Conservation (phyloP, 495 filamentous ascomycete species). For the Hypoxylon trugodes region DNA sequence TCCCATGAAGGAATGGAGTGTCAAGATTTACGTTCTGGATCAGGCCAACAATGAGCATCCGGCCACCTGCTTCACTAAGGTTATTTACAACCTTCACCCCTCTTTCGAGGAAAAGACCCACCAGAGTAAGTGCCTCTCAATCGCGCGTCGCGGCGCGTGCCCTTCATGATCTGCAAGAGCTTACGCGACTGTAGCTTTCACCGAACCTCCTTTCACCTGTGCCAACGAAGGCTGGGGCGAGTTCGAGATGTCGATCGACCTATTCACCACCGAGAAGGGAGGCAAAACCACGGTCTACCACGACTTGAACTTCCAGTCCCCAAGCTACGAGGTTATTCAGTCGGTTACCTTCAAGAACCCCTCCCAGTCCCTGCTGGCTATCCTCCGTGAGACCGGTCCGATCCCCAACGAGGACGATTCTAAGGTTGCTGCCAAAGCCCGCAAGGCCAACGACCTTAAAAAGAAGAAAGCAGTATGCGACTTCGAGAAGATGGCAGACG, state of each 20-base stretch:
- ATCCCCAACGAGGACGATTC: conserved; percentile 75
- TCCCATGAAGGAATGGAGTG: conserved; percentile 82
- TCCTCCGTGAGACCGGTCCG: conserved; percentile 82
- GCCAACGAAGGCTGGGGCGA: conserved; percentile 98
- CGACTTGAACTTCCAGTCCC: conserved; percentile 88
- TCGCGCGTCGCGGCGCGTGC: background rate
- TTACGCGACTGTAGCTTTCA: conserved; percentile 66
- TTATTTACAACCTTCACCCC: conserved; percentile 89
- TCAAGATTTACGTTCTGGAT: conserved; percentile 69
- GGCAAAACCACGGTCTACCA: conserved; percentile 83
- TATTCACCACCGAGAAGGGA: conserved; percentile 82
- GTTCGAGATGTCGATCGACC: conserved; percentile 91
- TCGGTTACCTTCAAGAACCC: conserved; percentile 89
- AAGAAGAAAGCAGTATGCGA: conserved; percentile 86
- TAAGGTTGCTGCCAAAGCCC: conserved; percentile 60
- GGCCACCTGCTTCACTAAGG: conserved; percentile 89
- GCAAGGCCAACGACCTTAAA: conserved; percentile 73
- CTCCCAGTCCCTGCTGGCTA: conserved; percentile 76
- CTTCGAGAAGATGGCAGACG: conserved; percentile 98
- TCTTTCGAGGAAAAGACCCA: conserved; percentile 79
- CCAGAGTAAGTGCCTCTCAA: conserved; percentile 71
- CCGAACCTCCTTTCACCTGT: conserved; percentile 86
- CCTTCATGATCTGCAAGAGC: background rate
- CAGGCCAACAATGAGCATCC: conserved; percentile 72
- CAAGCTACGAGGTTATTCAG: conserved; percentile 86